These are phyloP conservation scores for Skeletonema potamos DNA, from an alignment of 108 stramenopile species.

Conservation along the genomic window DNA sequence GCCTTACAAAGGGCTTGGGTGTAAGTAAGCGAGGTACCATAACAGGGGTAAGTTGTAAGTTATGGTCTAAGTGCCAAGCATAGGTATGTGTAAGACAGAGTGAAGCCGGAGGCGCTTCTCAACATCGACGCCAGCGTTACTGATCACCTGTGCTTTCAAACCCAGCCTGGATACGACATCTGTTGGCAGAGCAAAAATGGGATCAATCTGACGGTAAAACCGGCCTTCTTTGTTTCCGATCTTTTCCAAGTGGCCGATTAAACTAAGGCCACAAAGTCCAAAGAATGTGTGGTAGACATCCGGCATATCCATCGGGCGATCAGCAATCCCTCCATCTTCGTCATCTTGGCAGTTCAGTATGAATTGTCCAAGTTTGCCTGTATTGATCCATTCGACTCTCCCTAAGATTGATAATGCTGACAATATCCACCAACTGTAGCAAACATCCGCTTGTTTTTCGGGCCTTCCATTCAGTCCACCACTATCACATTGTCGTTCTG, in stretches of 20 bases:
- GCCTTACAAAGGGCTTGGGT: too few relatives aligned
- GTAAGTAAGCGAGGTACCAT: too few relatives aligned
- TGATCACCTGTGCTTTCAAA: conserved; percentile 63
- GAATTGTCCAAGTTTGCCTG: conserved; percentile 77
- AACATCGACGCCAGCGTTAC: conserved; percentile 22
- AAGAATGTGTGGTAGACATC: conserved; percentile 99
- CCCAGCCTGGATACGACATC: conserved; percentile 66
- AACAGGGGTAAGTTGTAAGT: too few relatives aligned
- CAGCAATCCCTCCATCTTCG: conserved; percentile 98
- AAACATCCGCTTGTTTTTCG: conserved; percentile 99
- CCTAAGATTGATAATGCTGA: conserved; percentile 90
- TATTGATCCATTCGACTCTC: conserved; percentile 89
- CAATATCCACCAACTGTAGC: conserved; percentile 99
- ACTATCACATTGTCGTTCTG: conserved; percentile 98
- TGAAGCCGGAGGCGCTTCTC: conserved; percentile 45
- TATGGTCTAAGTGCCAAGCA: background rate
- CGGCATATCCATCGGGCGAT: conserved; percentile 93
- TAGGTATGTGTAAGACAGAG: background rate
- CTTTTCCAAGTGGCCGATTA: conserved; percentile 78
- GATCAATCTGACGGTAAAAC: conserved; percentile 73
- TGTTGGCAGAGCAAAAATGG: conserved; percentile 85
- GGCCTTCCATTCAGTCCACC: conserved; percentile 97
- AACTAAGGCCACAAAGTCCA: conserved; percentile 89
- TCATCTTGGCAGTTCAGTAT: conserved; percentile 96
- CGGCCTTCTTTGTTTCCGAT: conserved; percentile 20